A percentile compares a stretch with the other conserved stretches of the same genome.
These are phyloP conservation scores for Candida incommunis DNA, from an alignment of 805 yeast species.

Conservation along the genomic window DNA sequence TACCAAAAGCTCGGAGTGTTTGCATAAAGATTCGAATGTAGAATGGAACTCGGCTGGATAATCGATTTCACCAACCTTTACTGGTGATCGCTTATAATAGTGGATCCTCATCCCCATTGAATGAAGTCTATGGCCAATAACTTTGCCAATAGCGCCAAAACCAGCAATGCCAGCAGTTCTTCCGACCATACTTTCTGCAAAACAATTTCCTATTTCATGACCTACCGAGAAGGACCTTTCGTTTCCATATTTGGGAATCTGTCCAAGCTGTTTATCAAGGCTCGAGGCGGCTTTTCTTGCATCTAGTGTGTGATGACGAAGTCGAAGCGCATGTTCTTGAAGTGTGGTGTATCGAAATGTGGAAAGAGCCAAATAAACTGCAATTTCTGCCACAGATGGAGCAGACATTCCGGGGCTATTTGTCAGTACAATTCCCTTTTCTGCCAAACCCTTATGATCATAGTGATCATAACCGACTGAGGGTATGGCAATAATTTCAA, in stretches of 20 bases:
- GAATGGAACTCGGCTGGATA: conserved; percentile 32
- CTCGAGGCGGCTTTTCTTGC: conserved; percentile 24
- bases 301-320: conserved; percentile 29
- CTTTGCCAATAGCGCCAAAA: conserved; percentile 61
- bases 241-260: neutral
- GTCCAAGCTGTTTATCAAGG: conserved; percentile 7
- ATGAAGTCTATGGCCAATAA: conserved; percentile 41
- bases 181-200: conserved; percentile 37
- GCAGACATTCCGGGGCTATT: conserved; percentile 42
- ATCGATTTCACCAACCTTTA: conserved; percentile 28
- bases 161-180: conserved; percentile 55
- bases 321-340: conserved; percentile 30
- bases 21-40: conserved; percentile 30
- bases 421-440: conserved; percentile 36
- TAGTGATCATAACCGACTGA: conserved; percentile 49
- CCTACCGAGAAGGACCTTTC: conserved; percentile 19
- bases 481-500: conserved; percentile 38
- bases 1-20: conserved; percentile 39
- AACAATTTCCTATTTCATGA: conserved; percentile 32
- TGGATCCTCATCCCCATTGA: conserved; percentile 51
- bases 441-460: conserved; percentile 29
- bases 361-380: conserved; percentile 40
- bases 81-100: conserved; percentile 42
- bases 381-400: conserved; percentile 62
- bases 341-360: conserved; percentile 43